phyloP scores from a whole-genome alignment of 2,329 filamentous ascomycete species.

The Aspergillus hiratsukae region DNA sequence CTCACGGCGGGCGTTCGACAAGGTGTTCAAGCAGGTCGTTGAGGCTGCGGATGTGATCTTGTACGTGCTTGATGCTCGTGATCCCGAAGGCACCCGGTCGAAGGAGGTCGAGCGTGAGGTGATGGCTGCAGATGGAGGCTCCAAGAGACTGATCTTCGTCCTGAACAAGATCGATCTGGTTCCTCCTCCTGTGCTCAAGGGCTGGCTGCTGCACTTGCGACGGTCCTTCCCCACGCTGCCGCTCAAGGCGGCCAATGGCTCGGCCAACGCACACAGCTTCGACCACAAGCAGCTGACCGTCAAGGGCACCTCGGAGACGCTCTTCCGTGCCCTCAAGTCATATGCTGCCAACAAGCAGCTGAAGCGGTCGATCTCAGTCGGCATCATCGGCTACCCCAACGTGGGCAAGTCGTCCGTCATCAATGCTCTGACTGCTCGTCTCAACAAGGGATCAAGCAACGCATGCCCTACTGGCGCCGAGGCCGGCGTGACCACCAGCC shows the following conservation, averaged over 20 bases:
- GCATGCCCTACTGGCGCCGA: conserved; percentile 87
- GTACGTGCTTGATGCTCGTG: conserved; percentile 88
- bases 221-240: conserved; percentile 89
- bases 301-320: conserved; percentile 75
- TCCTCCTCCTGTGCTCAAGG: conserved; percentile 73
- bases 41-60: conserved; percentile 85
- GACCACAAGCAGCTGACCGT: conserved; percentile 87
- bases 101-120: conserved; percentile 86
- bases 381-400: conserved; percentile 92
- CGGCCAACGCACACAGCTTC: conserved; percentile 83
- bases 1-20: conserved; percentile 86
- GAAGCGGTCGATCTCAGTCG: conserved; percentile 84
- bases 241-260: conserved; percentile 75
- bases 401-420: conserved; percentile 96
- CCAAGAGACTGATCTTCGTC: conserved; percentile 84
- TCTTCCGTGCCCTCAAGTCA: conserved; percentile 86
- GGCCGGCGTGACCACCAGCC: conserved; percentile 83
- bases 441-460: conserved; percentile 58
- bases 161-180: conserved; percentile 95
- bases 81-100: conserved; percentile 85
- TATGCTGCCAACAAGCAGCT: conserved; percentile 78
- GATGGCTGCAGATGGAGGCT: conserved; percentile 78
- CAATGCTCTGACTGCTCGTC: conserved; percentile 77
- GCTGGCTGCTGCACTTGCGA: conserved; percentile 78
- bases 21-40: conserved; percentile 90